Evolutionary conservation across 2,329 filamentous ascomycete genomes (phyloP).

Genomic region (Sclerotiophoma versabilis): DNA sequence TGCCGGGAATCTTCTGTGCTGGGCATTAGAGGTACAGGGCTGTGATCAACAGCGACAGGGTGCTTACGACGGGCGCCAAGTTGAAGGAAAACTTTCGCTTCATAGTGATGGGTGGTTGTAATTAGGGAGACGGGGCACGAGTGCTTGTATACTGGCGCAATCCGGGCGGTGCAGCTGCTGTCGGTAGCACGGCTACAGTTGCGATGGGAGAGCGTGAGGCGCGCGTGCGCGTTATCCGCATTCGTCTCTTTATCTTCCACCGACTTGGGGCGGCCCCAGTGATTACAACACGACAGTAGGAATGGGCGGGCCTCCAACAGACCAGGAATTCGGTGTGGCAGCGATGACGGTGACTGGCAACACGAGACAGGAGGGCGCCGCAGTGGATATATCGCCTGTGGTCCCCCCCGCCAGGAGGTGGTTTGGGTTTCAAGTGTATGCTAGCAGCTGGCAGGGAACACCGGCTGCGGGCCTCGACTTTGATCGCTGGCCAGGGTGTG

Average conservation of each 20-base stretch:
- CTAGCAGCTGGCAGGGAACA: slow-evolving; percentile 10
- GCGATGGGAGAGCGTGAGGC: slow-evolving; percentile 3
- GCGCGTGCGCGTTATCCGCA: slow-evolving; percentile 15
- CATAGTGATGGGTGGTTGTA: slow-evolving; percentile 31
- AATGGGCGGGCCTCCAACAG: neutral
- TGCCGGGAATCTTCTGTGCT: slow-evolving; percentile 44
- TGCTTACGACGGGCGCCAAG: slow-evolving; percentile 51
- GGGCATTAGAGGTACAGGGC: slow-evolving; percentile 3
- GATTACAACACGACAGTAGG: neutral
- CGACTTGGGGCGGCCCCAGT: neutral
- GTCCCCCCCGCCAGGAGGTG: slow-evolving; percentile 19
- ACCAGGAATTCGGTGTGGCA: slow-evolving; percentile 2
- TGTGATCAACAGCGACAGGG: neutral
- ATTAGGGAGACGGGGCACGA: slow-evolving; percentile 1
- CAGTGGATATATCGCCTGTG: slow-evolving; percentile 16
- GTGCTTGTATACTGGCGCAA: neutral
- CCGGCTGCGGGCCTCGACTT: slow-evolving; percentile 8
- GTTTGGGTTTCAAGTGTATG: slow-evolving; percentile 19
- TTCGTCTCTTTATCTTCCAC: slow-evolving; percentile 6
- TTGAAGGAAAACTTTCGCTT: slow-evolving; percentile 56
- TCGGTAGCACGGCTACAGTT: slow-evolving; percentile 8
- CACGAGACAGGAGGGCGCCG: slow-evolving; percentile 15
- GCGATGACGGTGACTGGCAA: slow-evolving; percentile 9
- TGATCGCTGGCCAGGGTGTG: slow-evolving; percentile 3
- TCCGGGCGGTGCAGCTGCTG: slow-evolving; percentile 1